phyloP scores from a whole-genome alignment of 495 filamentous ascomycete species.

The Alectoria sarmentosa region DNA sequence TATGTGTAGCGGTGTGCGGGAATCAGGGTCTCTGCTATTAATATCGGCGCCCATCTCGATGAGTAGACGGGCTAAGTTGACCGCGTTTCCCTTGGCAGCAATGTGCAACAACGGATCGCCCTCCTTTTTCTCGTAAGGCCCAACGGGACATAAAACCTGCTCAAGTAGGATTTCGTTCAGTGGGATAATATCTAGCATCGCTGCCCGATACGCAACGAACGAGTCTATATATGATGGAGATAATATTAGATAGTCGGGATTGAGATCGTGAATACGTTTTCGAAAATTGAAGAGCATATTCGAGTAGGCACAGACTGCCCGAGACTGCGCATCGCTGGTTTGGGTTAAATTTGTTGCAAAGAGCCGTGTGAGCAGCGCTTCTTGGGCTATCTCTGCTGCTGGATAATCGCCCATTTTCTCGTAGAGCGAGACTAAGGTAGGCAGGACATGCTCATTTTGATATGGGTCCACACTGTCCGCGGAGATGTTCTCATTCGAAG shows the following conservation, averaged over 20 bases:
- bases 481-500: not conserved
- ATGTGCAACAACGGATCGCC: not conserved
- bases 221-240: not conserved
- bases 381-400: conserved; percentile 6
- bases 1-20: not conserved
- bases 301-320: not conserved
- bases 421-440: conserved; percentile 1
- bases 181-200: not conserved
- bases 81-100: not conserved
- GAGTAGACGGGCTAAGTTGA: not conserved
- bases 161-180: not conserved
- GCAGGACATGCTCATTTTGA: not conserved
- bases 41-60: not conserved
- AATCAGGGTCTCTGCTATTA: not conserved
- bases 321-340: not conserved
- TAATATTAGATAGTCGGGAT: fast-evolving
- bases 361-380: not conserved
- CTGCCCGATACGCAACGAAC: not conserved
- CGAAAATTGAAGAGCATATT: not conserved
- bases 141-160: not conserved
- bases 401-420: conserved; percentile 6
- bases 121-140: not conserved
- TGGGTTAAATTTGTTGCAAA: not conserved
- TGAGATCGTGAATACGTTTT: not conserved
- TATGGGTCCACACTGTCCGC: not conserved